These are phyloP conservation scores for Triticum monococcum DNA, from an alignment of 176 grass and related monocot genomes.

Conservation along the genomic window DNA sequence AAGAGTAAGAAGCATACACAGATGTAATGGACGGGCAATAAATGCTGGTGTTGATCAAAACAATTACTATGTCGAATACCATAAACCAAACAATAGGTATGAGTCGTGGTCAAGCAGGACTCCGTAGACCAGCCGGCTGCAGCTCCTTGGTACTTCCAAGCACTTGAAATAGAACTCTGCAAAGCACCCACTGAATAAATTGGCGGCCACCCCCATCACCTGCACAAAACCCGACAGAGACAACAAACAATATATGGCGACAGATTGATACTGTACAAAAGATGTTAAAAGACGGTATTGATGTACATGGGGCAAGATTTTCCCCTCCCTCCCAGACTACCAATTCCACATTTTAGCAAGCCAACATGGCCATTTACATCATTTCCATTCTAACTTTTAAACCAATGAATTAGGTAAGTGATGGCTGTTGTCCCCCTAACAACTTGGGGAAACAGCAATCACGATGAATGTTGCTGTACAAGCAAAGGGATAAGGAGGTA, in stretches of 20 bases:
- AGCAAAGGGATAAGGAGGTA: constrained; percentile 20
- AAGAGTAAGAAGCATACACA: too few relatives aligned
- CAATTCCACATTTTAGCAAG: constrained; percentile 24
- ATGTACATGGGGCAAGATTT: neutral
- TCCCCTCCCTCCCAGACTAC: neutral
- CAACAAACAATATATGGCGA: neutral
- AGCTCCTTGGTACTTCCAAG: neutral
- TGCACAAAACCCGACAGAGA: neutral
- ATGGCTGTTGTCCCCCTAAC: constrained; percentile 27
- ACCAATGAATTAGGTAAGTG: constrained; percentile 47
- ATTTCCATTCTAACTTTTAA: constrained; percentile 24
- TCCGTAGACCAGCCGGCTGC: neutral
- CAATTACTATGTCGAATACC: neutral
- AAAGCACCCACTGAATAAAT: neutral
- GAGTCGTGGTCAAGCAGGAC: neutral
- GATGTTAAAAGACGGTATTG: neutral
- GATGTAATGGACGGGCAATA: neutral
- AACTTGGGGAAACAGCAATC: constrained; percentile 45
- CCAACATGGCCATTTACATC: constrained; percentile 47
- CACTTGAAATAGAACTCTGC: neutral
- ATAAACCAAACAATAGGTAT: neutral
- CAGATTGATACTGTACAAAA: neutral
- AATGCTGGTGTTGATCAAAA: neutral
- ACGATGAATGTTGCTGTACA: constrained; percentile 64
- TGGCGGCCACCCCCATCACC: neutral